Base-by-base conservation (phyloP, 2,329 filamentous ascomycete species). In the Paraphoma chrysanthemicola region DNA sequence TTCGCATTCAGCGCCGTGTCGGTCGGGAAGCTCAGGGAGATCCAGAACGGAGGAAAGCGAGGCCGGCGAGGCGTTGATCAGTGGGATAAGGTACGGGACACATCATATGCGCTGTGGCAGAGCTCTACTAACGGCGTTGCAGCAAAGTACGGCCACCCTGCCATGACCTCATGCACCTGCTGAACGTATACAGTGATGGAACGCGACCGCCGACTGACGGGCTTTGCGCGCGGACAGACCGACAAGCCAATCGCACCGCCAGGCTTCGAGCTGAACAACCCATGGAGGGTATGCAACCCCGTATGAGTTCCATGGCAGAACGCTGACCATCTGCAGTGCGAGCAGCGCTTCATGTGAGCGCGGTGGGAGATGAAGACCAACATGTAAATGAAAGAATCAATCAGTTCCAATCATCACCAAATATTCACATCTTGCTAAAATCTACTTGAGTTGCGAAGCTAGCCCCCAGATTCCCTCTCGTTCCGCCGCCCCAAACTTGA, bases 251-350 rank as follows among this genome's bases (percentile, higher is more conserved):
- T 78, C 56, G 87, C 87, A 30, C 86, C 86, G 29, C 76, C 80
- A 54, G 86, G 86, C 58, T 89, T 89, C 77, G 86, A 88, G 76
- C 73, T 88, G 69, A 89, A 84, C 83, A 88, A 88, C 77, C 84
- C 85, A 61, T 89, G 87, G 87, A 86, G 84, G 82, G 86, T 88
- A 82, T 56, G 82, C 72, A 56, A 36, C 33, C 2, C 23, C 38
- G 12, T 30, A 39, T 18, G 17, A 42, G 9, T 29, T 12, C 9
- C 33, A 46, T 17, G 12, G n/a, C 28, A 41, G 12, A n/a, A n/a
- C 55, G 57, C 72, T 77, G 58, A 78, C 64, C 43, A 23, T 9
- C 16, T 31, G 44, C 61, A 78, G 76, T 68, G 74, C 64, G 76
- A 78, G 70, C 64, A 68, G 54, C 73, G 76, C 57, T 76, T 72